Evolutionary conservation across 139 green algal genomes (phyloP).

Genomic region (Chlamydomonas incerta): DNA sequence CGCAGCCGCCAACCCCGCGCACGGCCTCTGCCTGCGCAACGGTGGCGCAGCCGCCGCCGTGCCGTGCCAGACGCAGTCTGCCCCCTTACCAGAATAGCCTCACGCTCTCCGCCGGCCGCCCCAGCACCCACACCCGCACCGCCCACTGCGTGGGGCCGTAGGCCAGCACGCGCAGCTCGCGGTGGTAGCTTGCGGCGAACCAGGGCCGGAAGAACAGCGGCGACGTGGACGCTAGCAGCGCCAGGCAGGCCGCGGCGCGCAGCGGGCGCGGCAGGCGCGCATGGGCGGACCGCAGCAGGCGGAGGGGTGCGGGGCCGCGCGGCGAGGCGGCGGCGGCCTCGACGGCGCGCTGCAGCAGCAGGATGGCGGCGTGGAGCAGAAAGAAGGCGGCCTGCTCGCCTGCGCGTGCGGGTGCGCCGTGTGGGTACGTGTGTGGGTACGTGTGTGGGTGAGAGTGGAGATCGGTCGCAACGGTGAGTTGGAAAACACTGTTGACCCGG

Average conservation of each 20-base stretch:
- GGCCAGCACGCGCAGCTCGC: conserved; percentile 34
- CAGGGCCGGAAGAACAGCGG: conserved; percentile 30
- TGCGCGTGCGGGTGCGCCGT: no score
- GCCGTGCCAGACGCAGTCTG: no score
- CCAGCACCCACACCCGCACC: conserved; percentile 6
- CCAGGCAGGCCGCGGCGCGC: neutral
- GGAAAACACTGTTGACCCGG: no score
- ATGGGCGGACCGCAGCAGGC: no score
- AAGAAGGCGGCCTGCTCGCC: conserved; percentile 42
- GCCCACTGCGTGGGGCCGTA: conserved; percentile 22
- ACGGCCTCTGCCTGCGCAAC: no score
- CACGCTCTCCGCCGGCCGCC: neutral
- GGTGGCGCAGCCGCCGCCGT: no score
- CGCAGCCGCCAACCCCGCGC: no score
- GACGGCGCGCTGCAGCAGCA: neutral
- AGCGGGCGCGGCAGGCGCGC: neutral
- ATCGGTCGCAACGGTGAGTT: no score
- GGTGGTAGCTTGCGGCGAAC: conserved; percentile 29
- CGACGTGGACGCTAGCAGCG: neutral
- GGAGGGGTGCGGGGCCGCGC: no score
- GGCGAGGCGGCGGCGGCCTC: neutral
- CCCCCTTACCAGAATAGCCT: neutral
- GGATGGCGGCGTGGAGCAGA: neutral
- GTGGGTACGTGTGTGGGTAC: no score
- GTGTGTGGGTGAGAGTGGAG: no score